Percentiles rank a stretch among this genome's conserved stretches.
Evolutionary conservation across 306 rosid genomes (phyloP).

Genomic region (Fragaria nilgerrensis): DNA sequence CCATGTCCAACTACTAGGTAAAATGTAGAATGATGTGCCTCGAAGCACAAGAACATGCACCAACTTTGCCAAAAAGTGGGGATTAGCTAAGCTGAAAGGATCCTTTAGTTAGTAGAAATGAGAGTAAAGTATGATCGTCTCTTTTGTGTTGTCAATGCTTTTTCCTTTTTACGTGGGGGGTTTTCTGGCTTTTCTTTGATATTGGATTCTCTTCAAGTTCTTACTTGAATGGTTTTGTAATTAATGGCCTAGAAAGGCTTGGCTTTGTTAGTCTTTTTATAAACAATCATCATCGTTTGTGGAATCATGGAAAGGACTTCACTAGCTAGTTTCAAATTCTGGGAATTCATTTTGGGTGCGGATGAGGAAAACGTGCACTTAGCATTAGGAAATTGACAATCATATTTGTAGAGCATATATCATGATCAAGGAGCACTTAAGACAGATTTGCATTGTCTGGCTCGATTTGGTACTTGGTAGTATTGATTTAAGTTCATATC

Average conservation of each 20-base stretch:
- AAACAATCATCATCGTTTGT: background rate
- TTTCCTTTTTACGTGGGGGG: background rate
- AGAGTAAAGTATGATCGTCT: constrained; percentile 4
- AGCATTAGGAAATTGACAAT: background rate
- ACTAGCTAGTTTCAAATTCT: background rate
- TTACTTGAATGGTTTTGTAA: background rate
- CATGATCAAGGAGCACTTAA: background rate
- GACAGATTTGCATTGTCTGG: background rate
- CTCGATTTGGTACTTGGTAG: background rate
- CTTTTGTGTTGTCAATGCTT: constrained; percentile 4
- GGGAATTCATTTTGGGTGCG: background rate
- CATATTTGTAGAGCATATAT: background rate
- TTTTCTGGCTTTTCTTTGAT: constrained; percentile 1
- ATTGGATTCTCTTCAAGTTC: constrained; percentile 16
- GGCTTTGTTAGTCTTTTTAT: background rate
- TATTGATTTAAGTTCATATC: background rate
- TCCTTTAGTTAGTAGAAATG: constrained; percentile 28
- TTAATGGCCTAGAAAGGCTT: background rate
- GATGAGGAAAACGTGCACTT: background rate
- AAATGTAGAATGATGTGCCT: constrained; percentile 42
- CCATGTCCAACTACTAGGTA: constrained; percentile 30
- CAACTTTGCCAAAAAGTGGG: constrained; percentile 30
- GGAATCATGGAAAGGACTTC: background rate
- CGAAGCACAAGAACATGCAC: constrained; percentile 27
- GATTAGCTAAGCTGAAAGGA: constrained; percentile 14